Evolutionary conservation across 495 filamentous ascomycete species (phyloP).

Genomic region (Neurospora cerealis): DNA sequence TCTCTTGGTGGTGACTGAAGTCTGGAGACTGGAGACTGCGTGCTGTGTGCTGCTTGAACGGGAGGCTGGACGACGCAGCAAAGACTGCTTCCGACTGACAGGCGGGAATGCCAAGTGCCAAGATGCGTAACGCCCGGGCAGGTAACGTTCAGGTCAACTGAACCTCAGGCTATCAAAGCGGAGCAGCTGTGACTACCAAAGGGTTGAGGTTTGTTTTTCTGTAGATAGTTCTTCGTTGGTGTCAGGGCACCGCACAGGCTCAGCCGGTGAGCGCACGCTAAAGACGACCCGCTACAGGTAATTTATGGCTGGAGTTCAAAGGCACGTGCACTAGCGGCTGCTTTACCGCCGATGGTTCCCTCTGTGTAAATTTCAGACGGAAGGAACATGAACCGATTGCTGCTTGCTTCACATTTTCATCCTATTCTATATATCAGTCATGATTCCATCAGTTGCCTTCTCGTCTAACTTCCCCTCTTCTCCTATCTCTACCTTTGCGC

Average conservation of each 20-base stretch:
- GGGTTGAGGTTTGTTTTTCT: not conserved
- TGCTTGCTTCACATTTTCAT: not conserved
- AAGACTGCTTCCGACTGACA: not conserved
- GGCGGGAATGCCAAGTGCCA: not conserved
- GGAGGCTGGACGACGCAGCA: not conserved
- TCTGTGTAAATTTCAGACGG: not conserved
- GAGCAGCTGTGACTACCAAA: not conserved
- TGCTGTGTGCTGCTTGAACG: too few species aligned
- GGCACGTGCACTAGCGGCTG: not conserved
- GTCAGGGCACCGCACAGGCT: not conserved
- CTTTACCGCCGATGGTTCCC: not conserved
- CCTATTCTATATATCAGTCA: not conserved
- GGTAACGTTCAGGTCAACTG: not conserved
- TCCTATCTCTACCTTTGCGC: not conserved
- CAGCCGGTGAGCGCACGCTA: not conserved
- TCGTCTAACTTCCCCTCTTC: not conserved
- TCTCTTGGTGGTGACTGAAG: not conserved
- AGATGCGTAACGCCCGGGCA: not conserved
- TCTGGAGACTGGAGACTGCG: not conserved
- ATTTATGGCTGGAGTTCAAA: not conserved
- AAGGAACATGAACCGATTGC: not conserved
- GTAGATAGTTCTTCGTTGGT: not conserved
- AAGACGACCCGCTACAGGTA: not conserved
- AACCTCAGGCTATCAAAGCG: not conserved
- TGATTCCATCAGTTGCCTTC: not conserved